A percentile compares a stretch with the other conserved stretches of the same genome.
Conservation (phyloP, 1,284 basidiomycete species). For the Takashimella tepidaria region DNA sequence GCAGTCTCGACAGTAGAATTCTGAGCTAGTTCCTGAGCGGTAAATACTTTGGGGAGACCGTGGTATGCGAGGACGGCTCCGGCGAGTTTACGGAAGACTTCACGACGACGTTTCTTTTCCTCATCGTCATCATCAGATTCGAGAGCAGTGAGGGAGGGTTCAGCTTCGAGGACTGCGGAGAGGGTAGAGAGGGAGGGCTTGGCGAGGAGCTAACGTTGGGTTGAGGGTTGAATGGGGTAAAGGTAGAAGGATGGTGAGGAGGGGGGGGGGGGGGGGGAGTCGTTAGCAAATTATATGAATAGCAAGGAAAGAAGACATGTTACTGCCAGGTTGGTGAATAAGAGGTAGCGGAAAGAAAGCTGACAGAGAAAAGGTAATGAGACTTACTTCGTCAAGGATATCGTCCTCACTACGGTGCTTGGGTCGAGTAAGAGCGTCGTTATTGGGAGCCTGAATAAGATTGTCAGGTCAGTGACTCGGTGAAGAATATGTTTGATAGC, state of each 20-base stretch:
- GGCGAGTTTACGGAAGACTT: constrained; percentile 52
- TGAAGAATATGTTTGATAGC: too few relatives aligned
- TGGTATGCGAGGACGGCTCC: constrained; percentile 61
- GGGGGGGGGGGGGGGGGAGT: background rate
- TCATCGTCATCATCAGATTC: constrained; percentile 50
- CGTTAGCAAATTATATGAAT: too few relatives aligned
- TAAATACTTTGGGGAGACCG: constrained; percentile 53
- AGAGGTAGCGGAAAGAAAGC: background rate
- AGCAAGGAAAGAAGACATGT: background rate
- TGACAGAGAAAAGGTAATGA: constrained; percentile 2
- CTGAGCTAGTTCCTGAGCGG: constrained; percentile 50
- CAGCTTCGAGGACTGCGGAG: constrained; percentile 24
- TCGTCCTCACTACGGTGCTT: constrained; percentile 39
- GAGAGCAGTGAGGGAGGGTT: constrained; percentile 19
- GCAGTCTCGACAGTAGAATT: constrained; percentile 61
- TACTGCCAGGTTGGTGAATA: too few relatives aligned
- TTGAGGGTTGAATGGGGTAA: background rate
- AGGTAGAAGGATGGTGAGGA: background rate
- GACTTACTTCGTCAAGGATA: constrained; percentile 2
- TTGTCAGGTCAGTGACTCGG: too few relatives aligned
- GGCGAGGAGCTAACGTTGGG: constrained; percentile 21
- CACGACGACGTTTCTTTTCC: constrained; percentile 54
- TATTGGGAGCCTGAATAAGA: constrained; percentile 37
- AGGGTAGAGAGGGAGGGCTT: constrained; percentile 32
- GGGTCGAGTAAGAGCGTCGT: constrained; percentile 42